phyloP scores from a whole-genome alignment of 768 basidiomycete genomes.

The Pulveroboletus sp. region DNA sequence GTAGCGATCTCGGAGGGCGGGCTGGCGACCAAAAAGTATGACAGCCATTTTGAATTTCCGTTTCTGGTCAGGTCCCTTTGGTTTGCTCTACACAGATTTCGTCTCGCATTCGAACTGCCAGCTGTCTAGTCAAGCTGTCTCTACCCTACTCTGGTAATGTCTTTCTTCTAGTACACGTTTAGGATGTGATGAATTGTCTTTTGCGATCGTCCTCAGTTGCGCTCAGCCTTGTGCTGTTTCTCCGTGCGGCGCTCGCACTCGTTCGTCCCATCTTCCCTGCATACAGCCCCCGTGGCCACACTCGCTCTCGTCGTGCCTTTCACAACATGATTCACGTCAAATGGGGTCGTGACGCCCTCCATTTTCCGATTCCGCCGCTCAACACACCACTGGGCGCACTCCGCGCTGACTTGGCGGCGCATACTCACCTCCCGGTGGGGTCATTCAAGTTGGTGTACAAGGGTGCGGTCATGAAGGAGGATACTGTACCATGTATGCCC shows the following conservation, averaged over 20 bases:
- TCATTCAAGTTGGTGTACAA: conserved; percentile 86
- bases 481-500: conserved; percentile 55
- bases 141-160: conserved; percentile 22
- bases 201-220: conserved; percentile 12
- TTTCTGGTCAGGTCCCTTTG: conserved; percentile 7
- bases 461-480: conserved; percentile 88
- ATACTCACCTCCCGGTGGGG: conserved; percentile 63
- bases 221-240: conserved; percentile 33
- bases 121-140: conserved; percentile 28
- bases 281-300: background rate
- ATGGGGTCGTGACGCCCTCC: conserved; percentile 48
- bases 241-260: conserved; percentile 25
- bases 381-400: conserved; percentile 55
- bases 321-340: conserved; percentile 41
- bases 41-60: background rate
- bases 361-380: conserved; percentile 52
- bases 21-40: no score
- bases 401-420: conserved; percentile 59
- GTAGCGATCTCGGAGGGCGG: no score
- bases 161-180: no score
- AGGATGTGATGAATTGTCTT: conserved; percentile 2
- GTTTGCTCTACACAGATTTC: background rate
- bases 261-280: conserved; percentile 6
- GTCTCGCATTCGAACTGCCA: background rate
- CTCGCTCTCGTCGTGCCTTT: conserved; percentile 10